These are phyloP conservation scores for Rubia balearica DNA, from an alignment of 305 asterid genomes.

Conservation along the genomic window DNA sequence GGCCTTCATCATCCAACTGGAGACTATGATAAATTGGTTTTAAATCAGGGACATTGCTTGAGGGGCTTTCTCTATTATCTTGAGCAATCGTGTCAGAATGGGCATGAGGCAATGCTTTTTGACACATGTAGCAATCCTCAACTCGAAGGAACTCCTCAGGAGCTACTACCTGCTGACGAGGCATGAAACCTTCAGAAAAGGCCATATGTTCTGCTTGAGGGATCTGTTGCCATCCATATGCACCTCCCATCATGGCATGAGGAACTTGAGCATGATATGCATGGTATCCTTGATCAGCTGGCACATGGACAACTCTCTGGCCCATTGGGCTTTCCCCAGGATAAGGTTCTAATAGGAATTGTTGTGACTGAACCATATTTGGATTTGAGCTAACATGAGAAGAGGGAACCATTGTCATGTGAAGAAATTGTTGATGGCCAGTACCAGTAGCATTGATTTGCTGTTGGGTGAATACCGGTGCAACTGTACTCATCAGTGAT, in stretches of 20 bases:
- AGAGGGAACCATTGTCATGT: constrained; percentile 31
- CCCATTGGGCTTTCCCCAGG: constrained; percentile 29
- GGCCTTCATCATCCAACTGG: constrained; percentile 54
- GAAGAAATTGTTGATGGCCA: constrained; percentile 48
- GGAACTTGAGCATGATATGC: constrained; percentile 45
- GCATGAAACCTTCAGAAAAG: constrained; percentile 39
- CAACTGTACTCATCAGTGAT: constrained; percentile 42
- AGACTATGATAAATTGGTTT: constrained; percentile 49
- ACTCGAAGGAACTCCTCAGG: constrained; percentile 33
- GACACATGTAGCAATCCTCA: constrained; percentile 82
- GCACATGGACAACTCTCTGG: constrained; percentile 53
- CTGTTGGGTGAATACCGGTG: constrained; percentile 32
- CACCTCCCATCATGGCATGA: constrained; percentile 25
- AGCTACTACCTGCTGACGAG: constrained; percentile 38
- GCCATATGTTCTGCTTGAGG: constrained; percentile 48
- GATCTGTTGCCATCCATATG: constrained; percentile 59
- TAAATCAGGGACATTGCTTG: constrained; percentile 37
- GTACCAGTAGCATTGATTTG: constrained; percentile 26
- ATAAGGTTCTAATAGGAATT: constrained; percentile 29
- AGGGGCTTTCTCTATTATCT: constrained; percentile 46
- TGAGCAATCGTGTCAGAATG: constrained; percentile 82
- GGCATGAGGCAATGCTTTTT: constrained; percentile 89
- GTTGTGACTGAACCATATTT: constrained; percentile 48
- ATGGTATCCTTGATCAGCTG: constrained; percentile 54
- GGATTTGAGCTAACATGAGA: constrained; percentile 51